These are phyloP conservation scores for Colletotrichum cordylinicola DNA, from an alignment of 2,329 filamentous ascomycete species.

Conservation along the genomic window DNA sequence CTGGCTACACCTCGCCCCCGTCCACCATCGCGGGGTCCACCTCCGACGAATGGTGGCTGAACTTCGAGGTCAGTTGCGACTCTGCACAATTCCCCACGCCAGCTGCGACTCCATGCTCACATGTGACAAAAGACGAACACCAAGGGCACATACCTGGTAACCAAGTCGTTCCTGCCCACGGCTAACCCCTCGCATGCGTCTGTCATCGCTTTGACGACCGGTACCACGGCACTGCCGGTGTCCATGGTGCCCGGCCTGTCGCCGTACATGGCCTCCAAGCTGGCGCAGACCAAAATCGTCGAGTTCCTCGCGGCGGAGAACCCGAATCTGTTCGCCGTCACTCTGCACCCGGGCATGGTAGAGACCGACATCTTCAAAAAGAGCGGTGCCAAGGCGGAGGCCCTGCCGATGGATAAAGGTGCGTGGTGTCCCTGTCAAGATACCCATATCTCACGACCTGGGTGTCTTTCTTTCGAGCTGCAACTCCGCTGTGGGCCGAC, in stretches of 20 bases:
- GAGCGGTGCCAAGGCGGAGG: slow-evolving; percentile 25
- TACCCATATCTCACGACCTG: not conserved
- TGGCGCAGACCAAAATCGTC: slow-evolving; percentile 36
- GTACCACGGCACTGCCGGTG: slow-evolving; percentile 23
- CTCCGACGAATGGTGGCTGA: slow-evolving; percentile 27
- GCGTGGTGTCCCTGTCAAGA: not conserved
- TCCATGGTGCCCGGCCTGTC: slow-evolving; percentile 22
- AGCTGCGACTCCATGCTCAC: not conserved
- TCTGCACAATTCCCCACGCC: not conserved
- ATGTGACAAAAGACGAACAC: slow-evolving; percentile 50
- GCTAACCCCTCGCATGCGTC: slow-evolving; percentile 19
- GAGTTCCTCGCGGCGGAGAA: slow-evolving; percentile 31
- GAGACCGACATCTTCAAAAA: slow-evolving; percentile 27
- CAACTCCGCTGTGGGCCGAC: not conserved
- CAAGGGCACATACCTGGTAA: slow-evolving; percentile 50
- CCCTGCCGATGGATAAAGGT: slow-evolving; percentile 26
- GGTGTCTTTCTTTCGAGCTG: not conserved
- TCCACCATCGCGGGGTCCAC: slow-evolving; percentile 18
- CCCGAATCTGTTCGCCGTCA: slow-evolving; percentile 26
- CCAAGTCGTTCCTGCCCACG: slow-evolving; percentile 50
- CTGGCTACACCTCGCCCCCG: slow-evolving; percentile 21
- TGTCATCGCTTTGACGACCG: slow-evolving; percentile 26
- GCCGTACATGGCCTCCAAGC: slow-evolving; percentile 21
- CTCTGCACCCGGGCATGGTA: slow-evolving; percentile 29
- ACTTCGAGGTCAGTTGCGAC: slow-evolving; percentile 25